phyloP scores from a whole-genome alignment of 768 basidiomycete species.

The Tricholoma sp. region DNA sequence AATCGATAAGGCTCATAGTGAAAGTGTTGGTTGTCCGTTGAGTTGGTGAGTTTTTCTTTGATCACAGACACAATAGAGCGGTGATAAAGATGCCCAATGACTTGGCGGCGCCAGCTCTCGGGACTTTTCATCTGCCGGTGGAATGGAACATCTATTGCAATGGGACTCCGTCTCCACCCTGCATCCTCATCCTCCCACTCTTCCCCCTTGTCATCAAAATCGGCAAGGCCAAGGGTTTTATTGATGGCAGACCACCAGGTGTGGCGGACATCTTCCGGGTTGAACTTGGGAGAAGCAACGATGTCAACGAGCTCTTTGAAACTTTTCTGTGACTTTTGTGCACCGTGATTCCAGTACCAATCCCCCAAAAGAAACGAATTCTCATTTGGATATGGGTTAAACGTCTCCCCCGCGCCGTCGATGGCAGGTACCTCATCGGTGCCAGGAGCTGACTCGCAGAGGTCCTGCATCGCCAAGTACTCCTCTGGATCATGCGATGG shows the following conservation, averaged over 20 bases:
- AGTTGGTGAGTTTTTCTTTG: not conserved
- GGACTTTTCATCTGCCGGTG: slow-evolving; percentile 3
- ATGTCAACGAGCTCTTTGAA: slow-evolving; percentile 9
- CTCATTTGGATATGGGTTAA: slow-evolving; percentile 8
- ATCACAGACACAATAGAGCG: slow-evolving; percentile 10
- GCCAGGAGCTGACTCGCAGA: not conserved
- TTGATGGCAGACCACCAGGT: slow-evolving; percentile 9
- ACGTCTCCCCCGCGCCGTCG: not conserved
- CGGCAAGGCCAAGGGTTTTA: not conserved
- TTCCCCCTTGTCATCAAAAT: not conserved
- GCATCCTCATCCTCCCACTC: slow-evolving; percentile 5
- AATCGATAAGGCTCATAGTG: slow-evolving; percentile 17
- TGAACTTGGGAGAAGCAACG: not conserved
- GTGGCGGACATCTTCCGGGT: slow-evolving; percentile 5
- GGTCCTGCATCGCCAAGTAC: not conserved
- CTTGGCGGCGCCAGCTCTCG: not conserved
- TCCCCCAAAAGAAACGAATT: not conserved
- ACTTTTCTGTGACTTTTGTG: slow-evolving; percentile 2
- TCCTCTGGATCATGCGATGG: not conserved
- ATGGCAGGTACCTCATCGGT: not conserved
- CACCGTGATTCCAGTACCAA: slow-evolving; percentile 6
- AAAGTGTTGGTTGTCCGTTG: not conserved
- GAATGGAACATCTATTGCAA: slow-evolving; percentile 8
- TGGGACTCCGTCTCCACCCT: slow-evolving; percentile 11
- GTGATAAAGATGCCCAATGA: slow-evolving; percentile 12